Conservation (phyloP, 371 early-diverging fungal genomes). For the Mortierella sp. region DNA sequence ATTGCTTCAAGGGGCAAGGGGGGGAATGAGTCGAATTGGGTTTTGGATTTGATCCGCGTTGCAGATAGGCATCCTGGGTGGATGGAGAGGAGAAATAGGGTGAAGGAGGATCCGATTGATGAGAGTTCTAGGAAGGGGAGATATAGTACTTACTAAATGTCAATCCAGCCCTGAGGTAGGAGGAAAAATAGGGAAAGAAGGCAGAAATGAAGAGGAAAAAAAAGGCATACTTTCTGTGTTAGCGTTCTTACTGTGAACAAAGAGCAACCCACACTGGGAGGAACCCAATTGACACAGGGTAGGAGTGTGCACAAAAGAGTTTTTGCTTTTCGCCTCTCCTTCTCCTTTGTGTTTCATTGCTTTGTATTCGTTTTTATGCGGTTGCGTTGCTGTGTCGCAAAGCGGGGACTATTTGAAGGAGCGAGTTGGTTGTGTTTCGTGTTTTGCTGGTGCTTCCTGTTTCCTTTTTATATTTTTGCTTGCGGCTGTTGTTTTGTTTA, state of each 20-base stretch:
- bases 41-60: too few relatives aligned
- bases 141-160: constrained; percentile 29
- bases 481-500: constrained; percentile 15
- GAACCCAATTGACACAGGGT: too few relatives aligned
- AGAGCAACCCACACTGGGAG: too few relatives aligned
- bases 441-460: not conserved
- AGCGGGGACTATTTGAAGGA: too few relatives aligned
- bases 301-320: too few relatives aligned
- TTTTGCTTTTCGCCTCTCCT: too few relatives aligned
- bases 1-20: not conserved
- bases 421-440: not conserved
- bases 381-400: too few relatives aligned
- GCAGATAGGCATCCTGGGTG: not conserved
- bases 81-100: not conserved
- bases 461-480: not conserved
- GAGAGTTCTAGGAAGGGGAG: too few relatives aligned
- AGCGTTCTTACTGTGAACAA: not conserved
- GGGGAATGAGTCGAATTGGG: too few relatives aligned
- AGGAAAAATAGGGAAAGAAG: not conserved
- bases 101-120: not conserved
- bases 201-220: not conserved
- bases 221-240: not conserved
- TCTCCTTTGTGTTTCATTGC: too few relatives aligned
- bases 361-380: too few relatives aligned
- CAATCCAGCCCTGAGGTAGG: constrained; percentile 14